Percentiles rank a stretch among this genome's conserved stretches.
Evolutionary conservation across 2,329 filamentous ascomycete species (phyloP).

Genomic region (Sarocladiaceae sp.): DNA sequence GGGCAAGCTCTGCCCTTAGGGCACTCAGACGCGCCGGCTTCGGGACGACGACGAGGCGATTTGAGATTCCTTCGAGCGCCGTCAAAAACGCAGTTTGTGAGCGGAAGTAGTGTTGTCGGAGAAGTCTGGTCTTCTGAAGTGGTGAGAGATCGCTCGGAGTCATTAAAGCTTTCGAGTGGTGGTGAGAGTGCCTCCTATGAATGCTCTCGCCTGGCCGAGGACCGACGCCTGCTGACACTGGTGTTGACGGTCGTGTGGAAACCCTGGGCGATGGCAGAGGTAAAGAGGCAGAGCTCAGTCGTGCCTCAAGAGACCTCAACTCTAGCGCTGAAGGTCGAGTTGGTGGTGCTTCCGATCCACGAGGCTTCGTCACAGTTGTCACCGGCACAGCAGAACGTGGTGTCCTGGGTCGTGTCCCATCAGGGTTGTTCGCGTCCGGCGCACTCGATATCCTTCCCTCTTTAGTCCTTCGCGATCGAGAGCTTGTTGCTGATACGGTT

Average conservation of each 20-base stretch:
- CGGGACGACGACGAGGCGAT: conserved; percentile 75
- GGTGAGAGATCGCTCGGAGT: conserved; percentile 59
- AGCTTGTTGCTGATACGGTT: conserved; percentile 53
- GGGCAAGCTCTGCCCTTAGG: conserved; percentile 71
- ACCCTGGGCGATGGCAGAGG: conserved; percentile 56
- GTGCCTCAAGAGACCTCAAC: conserved; percentile 51
- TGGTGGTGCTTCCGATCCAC: not conserved
- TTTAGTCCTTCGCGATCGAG: conserved; percentile 45
- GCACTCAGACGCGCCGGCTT: conserved; percentile 79
- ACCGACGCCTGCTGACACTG: conserved; percentile 49
- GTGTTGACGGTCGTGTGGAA: conserved; percentile 50
- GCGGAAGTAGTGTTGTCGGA: conserved; percentile 79
- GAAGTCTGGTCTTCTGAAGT: conserved; percentile 64
- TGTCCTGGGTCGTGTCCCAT: conserved; percentile 21
- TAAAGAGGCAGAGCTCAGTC: conserved; percentile 64
- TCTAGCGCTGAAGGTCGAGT: conserved; percentile 45
- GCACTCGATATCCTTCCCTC: conserved; percentile 43
- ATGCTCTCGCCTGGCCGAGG: conserved; percentile 44
- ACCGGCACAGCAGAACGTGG: conserved; percentile 13
- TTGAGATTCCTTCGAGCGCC: conserved; percentile 79
- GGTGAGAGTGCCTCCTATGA: conserved; percentile 57
- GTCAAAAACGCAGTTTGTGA: conserved; percentile 77
- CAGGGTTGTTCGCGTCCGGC: conserved; percentile 30
- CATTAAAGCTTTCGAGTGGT: conserved; percentile 51
- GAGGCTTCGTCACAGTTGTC: conserved; percentile 3